phyloP scores from a whole-genome alignment of 176 grass and related monocot species.

The Tillandsia fasciculata region DNA sequence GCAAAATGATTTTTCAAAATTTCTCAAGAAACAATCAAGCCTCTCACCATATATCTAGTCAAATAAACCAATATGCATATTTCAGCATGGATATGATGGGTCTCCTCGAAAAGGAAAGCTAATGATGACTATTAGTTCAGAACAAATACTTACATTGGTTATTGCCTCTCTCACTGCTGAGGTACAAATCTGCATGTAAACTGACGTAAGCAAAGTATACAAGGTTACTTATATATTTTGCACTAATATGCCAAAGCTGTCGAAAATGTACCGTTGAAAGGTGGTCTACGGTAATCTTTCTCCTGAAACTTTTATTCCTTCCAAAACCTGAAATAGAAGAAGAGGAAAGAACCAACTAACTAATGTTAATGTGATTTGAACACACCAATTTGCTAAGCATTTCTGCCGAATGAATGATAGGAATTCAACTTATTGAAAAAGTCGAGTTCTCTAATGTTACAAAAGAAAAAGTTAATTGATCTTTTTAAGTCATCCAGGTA shows the following conservation, averaged over 20 bases:
- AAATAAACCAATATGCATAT: conserved; percentile 14
- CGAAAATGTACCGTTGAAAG: conserved; percentile 48
- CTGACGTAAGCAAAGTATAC: not conserved
- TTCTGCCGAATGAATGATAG: not conserved
- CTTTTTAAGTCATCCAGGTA: too few species aligned
- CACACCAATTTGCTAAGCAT: not conserved
- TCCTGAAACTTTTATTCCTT: conserved; percentile 29
- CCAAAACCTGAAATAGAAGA: conserved; percentile 40
- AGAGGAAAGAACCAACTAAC: not conserved
- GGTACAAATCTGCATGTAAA: conserved; percentile 66
- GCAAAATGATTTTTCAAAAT: conserved; percentile 93
- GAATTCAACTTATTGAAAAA: not conserved
- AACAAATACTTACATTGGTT: conserved; percentile 55
- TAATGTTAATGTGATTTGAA: too few species aligned
- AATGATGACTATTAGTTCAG: conserved; percentile 5
- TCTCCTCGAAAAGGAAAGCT: conserved; percentile 5
- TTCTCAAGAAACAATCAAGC: conserved; percentile 63
- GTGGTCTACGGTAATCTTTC: conserved; percentile 34
- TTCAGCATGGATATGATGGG: not conserved
- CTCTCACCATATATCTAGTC: conserved; percentile 80
- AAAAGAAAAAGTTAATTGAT: too few species aligned
- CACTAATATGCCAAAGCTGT: conserved; percentile 10
- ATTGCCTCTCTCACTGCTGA: conserved; percentile 82
- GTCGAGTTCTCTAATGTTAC: too few species aligned
- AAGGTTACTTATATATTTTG: not conserved